Evolutionary conservation across 768 basidiomycete genomes (phyloP).

Genomic region (Agrocybe pediades): DNA sequence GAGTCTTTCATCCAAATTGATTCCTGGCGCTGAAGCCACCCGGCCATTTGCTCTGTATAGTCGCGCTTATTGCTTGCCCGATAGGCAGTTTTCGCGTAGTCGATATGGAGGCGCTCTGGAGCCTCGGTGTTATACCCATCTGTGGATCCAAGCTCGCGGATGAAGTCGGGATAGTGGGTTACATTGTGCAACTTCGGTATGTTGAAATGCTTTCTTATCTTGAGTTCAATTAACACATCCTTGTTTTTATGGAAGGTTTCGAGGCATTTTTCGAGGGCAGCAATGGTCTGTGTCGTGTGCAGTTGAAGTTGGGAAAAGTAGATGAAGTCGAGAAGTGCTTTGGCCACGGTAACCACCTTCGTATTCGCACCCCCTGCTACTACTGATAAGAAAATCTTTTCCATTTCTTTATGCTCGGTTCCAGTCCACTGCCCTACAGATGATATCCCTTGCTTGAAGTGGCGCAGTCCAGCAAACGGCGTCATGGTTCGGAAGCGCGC

Average conservation of each 20-base stretch:
- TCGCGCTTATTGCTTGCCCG: constrained; percentile 28
- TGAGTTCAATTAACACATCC: constrained; percentile 26
- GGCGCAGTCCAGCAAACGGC: constrained; percentile 24
- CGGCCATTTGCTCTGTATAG: constrained; percentile 38
- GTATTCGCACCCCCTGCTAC: constrained; percentile 26
- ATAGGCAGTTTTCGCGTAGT: constrained; percentile 39
- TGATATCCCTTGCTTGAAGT: constrained; percentile 46
- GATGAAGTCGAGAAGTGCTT: constrained; percentile 37
- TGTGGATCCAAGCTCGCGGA: constrained; percentile 26
- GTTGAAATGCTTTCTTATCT: constrained; percentile 33
- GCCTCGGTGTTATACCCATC: constrained; percentile 38
- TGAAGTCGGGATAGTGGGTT: constrained; percentile 30
- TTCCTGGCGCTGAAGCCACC: constrained; percentile 38
- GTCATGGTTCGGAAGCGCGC: constrained; percentile 12
- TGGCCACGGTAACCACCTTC: constrained; percentile 20
- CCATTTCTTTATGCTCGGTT: constrained; percentile 39
- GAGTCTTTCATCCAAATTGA: constrained; percentile 19
- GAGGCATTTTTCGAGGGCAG: constrained; percentile 21
- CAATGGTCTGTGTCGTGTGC: constrained; percentile 28
- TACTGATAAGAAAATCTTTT: constrained; percentile 32
- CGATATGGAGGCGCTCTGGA: constrained; percentile 42
- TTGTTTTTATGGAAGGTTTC: constrained; percentile 32
- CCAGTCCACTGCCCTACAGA: constrained; percentile 44
- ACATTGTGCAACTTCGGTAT: constrained; percentile 39
- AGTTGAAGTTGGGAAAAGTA: constrained; percentile 30